A percentile compares a stretch with the other conserved stretches of the same genome.
phyloP scores from a whole-genome alignment of 306 rosid species.

The Myrica gale region DNA sequence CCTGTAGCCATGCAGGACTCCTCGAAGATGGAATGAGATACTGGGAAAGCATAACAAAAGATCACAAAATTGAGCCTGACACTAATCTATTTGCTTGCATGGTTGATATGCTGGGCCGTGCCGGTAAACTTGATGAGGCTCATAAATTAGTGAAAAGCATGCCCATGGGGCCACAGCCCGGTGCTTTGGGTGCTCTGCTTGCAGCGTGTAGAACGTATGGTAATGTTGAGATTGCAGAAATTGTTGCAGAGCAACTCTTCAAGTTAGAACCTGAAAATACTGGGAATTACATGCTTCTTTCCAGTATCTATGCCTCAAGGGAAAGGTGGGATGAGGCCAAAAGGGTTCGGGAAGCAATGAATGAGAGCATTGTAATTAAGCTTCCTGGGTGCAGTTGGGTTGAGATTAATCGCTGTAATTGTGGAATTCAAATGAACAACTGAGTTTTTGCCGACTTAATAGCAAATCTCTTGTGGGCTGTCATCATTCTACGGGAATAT shows the following conservation, averaged over 20 bases:
- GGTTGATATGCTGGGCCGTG: slow-evolving; percentile 30
- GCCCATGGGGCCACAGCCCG: slow-evolving; percentile 29
- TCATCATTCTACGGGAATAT: neutral
- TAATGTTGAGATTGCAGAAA: slow-evolving; percentile 25
- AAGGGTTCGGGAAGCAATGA: slow-evolving; percentile 20
- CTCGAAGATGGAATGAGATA: slow-evolving; percentile 24
- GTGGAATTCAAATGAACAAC: neutral
- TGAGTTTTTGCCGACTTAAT: neutral
- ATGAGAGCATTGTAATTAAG: slow-evolving; percentile 2
- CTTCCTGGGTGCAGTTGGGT: slow-evolving; percentile 29
- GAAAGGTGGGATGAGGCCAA: slow-evolving; percentile 25
- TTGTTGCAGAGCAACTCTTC: slow-evolving; percentile 25
- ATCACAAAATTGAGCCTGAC: slow-evolving; percentile 22
- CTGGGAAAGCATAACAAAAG: slow-evolving; percentile 28
- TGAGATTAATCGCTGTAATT: slow-evolving; percentile 14
- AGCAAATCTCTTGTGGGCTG: neutral
- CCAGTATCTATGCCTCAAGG: slow-evolving; percentile 17
- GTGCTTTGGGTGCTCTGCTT: slow-evolving; percentile 29
- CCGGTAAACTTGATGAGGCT: slow-evolving; percentile 28
- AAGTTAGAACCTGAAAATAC: slow-evolving; percentile 28
- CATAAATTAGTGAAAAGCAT: slow-evolving; percentile 16
- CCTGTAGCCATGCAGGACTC: slow-evolving; percentile 27
- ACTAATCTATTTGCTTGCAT: slow-evolving; percentile 20
- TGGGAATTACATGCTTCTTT: slow-evolving; percentile 29
- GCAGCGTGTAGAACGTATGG: slow-evolving; percentile 32